phyloP scores from a whole-genome alignment of 208 protist species.

The Leishmania amazonensis region DNA sequence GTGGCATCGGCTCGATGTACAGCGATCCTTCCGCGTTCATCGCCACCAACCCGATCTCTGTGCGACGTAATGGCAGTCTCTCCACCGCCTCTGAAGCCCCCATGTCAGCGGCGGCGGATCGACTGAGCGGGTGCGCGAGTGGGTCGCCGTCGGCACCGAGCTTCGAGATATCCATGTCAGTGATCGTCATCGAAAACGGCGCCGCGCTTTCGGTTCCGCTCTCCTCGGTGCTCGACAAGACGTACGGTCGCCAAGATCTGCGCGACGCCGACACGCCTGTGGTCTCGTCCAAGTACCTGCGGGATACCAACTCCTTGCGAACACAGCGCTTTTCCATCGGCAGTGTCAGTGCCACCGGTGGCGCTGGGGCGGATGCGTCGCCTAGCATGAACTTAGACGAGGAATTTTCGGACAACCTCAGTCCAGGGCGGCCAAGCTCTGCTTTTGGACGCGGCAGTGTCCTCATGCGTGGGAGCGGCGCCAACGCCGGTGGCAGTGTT shows the following conservation, averaged over 20 bases:
- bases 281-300: constrained; percentile 57
- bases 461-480: constrained; percentile 17
- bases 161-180: constrained; percentile 83
- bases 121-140: constrained; percentile 36
- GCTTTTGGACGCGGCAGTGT: constrained; percentile 23
- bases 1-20: constrained; percentile 9
- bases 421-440: constrained; percentile 7
- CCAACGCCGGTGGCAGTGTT: constrained; percentile 1
- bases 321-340: constrained; percentile 62
- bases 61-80: constrained; percentile 12
- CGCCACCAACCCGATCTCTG: constrained; percentile 12
- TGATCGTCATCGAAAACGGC: constrained; percentile 91
- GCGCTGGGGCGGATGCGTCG: constrained; percentile 24
- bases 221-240: constrained; percentile 78
- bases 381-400: constrained; percentile 47
- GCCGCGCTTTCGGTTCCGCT: constrained; percentile 73
- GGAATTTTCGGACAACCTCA: constrained; percentile 28
- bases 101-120: constrained; percentile 31
- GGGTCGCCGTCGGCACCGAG: constrained; percentile 17
- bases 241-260: constrained; percentile 66
- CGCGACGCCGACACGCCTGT: constrained; percentile 89
- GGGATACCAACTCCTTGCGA: constrained; percentile 47
- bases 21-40: constrained; percentile 21
- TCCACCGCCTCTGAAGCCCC: constrained; percentile 13
- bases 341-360: constrained; percentile 16